Evolutionary conservation across 2,329 filamentous ascomycete genomes (phyloP).

Genomic region (Aspergillus brasiliensis): DNA sequence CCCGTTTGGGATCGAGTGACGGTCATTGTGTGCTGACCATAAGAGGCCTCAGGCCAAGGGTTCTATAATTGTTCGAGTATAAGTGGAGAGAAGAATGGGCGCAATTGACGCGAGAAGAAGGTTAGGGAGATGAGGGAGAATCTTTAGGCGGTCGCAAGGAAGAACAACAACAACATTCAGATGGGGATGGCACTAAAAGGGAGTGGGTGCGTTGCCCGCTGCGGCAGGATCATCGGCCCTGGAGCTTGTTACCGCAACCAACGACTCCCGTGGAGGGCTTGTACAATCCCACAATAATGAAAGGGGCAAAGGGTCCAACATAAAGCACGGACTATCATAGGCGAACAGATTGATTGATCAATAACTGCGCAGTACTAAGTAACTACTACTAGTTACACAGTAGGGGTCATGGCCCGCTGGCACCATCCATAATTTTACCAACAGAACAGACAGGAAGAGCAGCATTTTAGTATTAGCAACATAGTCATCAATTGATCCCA

Average conservation of each 20-base stretch:
- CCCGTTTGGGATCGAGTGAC: constrained; percentile 55
- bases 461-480: no score
- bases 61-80: not conserved
- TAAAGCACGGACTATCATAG: no score
- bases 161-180: not conserved
- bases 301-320: no score
- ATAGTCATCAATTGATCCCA: no score
- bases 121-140: constrained; percentile 2
- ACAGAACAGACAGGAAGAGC: no score
- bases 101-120: constrained; percentile 8
- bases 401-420: no score
- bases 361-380: no score
- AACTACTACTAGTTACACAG: no score
- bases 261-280: not conserved
- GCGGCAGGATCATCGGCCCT: not conserved
- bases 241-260: not conserved
- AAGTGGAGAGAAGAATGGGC: not conserved
- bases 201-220: constrained; percentile 4
- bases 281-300: not conserved
- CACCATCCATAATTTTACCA: no score
- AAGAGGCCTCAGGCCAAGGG: constrained; percentile 3
- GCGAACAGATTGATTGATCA: no score
- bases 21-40: constrained; percentile 41
- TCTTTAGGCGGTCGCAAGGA: constrained; percentile 4
- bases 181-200: not conserved